phyloP scores from a whole-genome alignment of 768 basidiomycete species.

The Kwoniella newhampshirensis region DNA sequence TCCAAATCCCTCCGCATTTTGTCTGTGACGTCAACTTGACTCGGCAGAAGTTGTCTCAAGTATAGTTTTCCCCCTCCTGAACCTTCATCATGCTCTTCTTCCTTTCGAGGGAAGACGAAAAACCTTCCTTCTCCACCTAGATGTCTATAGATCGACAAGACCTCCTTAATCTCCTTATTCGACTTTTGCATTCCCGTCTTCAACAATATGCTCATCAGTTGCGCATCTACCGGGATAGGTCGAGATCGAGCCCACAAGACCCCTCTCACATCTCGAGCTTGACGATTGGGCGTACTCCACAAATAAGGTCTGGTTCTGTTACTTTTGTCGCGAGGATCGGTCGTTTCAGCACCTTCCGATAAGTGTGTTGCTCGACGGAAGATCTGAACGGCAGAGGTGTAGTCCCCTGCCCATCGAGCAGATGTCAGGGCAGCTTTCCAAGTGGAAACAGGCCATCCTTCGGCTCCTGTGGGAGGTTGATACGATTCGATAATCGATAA shows the following conservation, averaged over 20 bases:
- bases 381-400: slow-evolving; percentile 24
- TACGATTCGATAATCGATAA: slow-evolving; percentile 27
- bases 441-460: slow-evolving; percentile 26
- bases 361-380: slow-evolving; percentile 32
- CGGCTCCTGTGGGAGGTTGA: slow-evolving; percentile 20
- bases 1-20: not conserved
- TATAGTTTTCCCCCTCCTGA: not conserved
- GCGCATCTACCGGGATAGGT: slow-evolving; percentile 14
- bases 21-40: not conserved
- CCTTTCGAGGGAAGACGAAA: not conserved
- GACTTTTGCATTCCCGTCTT: slow-evolving; percentile 6
- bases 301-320: not conserved
- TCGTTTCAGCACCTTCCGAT: slow-evolving; percentile 13
- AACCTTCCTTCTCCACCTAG: slow-evolving; percentile 2
- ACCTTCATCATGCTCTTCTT: too few species aligned
- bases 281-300: slow-evolving; percentile 26
- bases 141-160: slow-evolving; percentile 4
- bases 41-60: slow-evolving; percentile 1
- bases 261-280: slow-evolving; percentile 16
- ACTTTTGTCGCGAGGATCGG: slow-evolving; percentile 1
- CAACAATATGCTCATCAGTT: slow-evolving; percentile 9
- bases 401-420: slow-evolving; percentile 40
- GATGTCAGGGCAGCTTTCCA: slow-evolving; percentile 36
- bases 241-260: slow-evolving; percentile 15
- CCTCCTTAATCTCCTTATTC: slow-evolving; percentile 16